phyloP scores from a whole-genome alignment of 2,329 filamentous ascomycete species.

The Penicillium glabrum region DNA sequence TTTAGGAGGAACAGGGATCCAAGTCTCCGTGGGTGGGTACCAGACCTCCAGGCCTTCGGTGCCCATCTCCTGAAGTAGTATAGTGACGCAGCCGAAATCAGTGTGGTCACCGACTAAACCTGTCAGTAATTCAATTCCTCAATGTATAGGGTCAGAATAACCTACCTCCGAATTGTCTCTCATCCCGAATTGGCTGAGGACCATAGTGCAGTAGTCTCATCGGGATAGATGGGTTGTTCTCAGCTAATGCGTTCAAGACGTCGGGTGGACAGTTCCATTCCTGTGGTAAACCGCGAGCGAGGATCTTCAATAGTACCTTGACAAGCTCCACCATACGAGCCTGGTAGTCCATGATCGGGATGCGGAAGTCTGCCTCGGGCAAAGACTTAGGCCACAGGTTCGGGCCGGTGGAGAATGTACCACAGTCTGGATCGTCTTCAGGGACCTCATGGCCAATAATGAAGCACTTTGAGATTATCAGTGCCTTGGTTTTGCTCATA shows the following conservation, averaged over 20 bases:
- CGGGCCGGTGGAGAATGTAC: slow-evolving; percentile 28
- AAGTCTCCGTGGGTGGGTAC: slow-evolving; percentile 17
- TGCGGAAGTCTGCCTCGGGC: slow-evolving; percentile 29
- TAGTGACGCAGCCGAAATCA: slow-evolving; percentile 28
- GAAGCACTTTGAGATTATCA: slow-evolving; percentile 18
- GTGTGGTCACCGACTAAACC: slow-evolving; percentile 12
- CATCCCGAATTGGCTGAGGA: slow-evolving; percentile 36
- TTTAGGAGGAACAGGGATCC: slow-evolving; percentile 39
- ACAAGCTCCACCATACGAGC: slow-evolving; percentile 10
- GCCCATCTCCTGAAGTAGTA: slow-evolving; percentile 24
- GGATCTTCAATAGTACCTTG: background rate
- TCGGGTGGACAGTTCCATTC: background rate
- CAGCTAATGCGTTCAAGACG: background rate
- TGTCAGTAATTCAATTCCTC: background rate
- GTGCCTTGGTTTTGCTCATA: too few relatives aligned
- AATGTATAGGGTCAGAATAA: background rate
- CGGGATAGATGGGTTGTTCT: background rate
- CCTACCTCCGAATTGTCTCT: slow-evolving; percentile 27
- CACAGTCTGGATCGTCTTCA: background rate
- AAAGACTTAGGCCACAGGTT: slow-evolving; percentile 33
- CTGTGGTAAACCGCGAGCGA: background rate
- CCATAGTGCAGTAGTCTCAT: slow-evolving; percentile 34
- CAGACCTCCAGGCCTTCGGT: slow-evolving; percentile 25
- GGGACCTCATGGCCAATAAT: slow-evolving; percentile 4
- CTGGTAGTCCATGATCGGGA: slow-evolving; percentile 24